These are phyloP conservation scores for Fusarium protoensiforme DNA, from an alignment of 2,329 filamentous ascomycete species.

Conservation along the genomic window DNA sequence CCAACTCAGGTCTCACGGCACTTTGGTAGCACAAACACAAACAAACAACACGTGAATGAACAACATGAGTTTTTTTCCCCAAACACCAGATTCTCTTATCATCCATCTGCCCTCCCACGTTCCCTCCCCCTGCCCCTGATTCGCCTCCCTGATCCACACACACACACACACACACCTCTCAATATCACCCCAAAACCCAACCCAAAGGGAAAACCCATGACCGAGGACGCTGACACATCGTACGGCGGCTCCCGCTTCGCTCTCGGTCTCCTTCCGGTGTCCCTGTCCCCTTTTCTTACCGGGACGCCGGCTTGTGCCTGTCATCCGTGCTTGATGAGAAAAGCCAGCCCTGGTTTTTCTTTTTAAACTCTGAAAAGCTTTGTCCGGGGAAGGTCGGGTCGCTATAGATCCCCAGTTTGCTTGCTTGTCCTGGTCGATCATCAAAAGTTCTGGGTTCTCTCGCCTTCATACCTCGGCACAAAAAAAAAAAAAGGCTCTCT, in stretches of 20 bases:
- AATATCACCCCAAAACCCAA: not conserved
- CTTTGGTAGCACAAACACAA: not conserved
- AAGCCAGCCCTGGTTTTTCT: not conserved
- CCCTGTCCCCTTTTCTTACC: not conserved
- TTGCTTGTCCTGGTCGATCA: not conserved
- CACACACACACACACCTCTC: not conserved
- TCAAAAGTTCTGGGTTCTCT: not conserved
- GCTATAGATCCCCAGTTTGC: not conserved
- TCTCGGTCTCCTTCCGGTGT: not conserved
- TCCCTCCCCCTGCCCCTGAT: conserved; percentile 14
- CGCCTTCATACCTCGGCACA: not conserved
- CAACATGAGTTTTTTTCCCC: not conserved
- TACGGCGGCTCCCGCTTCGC: not conserved
- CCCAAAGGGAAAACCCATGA: conserved; percentile 9
- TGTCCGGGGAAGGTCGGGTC: not conserved
- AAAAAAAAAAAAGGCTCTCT: not conserved
- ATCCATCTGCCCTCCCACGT: not conserved
- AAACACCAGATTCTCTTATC: conserved; percentile 5
- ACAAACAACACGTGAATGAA: not conserved
- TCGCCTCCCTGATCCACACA: conserved; percentile 17
- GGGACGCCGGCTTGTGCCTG: not conserved
- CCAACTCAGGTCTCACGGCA: not conserved
- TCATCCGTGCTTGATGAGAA: not conserved
- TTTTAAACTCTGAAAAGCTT: not conserved
- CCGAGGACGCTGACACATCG: conserved; percentile 28